These are phyloP conservation scores for Pichia cabralensis DNA, from an alignment of 805 yeast species.

Conservation along the genomic window DNA sequence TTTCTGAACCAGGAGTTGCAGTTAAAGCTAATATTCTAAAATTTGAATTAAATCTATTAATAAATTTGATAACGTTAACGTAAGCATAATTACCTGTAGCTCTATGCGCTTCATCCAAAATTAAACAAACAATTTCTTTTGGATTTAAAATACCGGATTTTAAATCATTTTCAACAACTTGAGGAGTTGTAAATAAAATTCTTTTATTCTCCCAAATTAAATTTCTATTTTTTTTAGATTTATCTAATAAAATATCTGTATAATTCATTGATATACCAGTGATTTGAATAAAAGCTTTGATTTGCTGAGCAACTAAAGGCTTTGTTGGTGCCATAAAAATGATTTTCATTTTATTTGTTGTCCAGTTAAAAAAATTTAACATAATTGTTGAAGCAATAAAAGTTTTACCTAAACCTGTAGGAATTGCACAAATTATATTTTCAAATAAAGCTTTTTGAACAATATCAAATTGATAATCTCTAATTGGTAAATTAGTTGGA, in stretches of 20 bases:
- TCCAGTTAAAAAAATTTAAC: conserved; percentile 86
- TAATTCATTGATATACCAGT: conserved; percentile 73
- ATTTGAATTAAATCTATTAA: conserved; percentile 52
- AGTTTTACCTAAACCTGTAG: conserved; percentile 97
- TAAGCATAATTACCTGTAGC: conserved; percentile 89
- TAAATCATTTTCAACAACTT: conserved; percentile 87
- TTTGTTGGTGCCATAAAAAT: conserved; percentile 95
- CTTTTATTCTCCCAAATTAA: conserved; percentile 70
- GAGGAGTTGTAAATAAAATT: conserved; percentile 93
- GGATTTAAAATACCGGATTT: conserved; percentile 69
- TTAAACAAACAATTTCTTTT: conserved; percentile 59
- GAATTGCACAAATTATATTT: conserved; percentile 80
- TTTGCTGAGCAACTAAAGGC: conserved; percentile 94
- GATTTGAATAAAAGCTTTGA: conserved; percentile 80
- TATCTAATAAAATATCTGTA: conserved; percentile 66
- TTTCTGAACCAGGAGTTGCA: conserved; percentile 89
- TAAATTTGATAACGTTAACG: conserved; percentile 64
- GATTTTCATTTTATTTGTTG: conserved; percentile 54
- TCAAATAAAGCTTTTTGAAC: conserved; percentile 60
- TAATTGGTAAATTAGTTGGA: conserved; percentile 73
- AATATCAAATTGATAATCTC: conserved; percentile 85
- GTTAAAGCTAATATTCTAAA: conserved; percentile 79
- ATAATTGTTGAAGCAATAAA: conserved; percentile 92
- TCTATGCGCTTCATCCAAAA: conserved; percentile 93
- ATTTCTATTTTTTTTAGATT: conserved; percentile 45